Evolutionary conservation across 805 yeast genomes (phyloP).

Genomic region (Saturnispora bothae): DNA sequence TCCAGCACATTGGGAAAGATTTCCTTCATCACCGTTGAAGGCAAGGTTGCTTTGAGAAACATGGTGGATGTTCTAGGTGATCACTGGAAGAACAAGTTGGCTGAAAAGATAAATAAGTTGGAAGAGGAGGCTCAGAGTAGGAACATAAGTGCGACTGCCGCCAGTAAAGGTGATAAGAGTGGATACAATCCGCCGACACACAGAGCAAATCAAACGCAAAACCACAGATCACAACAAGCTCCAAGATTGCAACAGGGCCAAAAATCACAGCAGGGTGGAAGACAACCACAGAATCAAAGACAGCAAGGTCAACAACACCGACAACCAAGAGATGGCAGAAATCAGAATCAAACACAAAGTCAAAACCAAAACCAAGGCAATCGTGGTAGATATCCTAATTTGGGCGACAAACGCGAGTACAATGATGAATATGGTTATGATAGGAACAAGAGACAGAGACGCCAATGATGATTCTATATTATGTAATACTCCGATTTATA

Average conservation of each 20-base stretch:
- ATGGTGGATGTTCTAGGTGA: conserved; percentile 4
- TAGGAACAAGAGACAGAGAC: conserved; percentile 3
- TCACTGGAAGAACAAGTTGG: conserved; percentile 6
- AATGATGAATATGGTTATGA: conserved; percentile 5
- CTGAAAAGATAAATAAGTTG: not conserved
- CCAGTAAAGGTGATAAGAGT: no score
- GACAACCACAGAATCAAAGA: conserved; percentile 12
- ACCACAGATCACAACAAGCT: not conserved
- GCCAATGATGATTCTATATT: not conserved
- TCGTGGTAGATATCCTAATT: not conserved
- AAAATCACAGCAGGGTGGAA: not conserved
- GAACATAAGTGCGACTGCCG: no score
- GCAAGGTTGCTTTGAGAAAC: conserved; percentile 7
- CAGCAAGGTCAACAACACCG: not conserved
- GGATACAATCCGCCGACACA: no score
- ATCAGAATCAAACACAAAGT: not conserved
- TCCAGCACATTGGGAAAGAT: conserved; percentile 1
- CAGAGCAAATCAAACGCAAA: not conserved
- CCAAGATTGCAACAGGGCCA: not conserved
- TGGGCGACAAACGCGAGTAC: not conserved
- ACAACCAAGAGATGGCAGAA: conserved; percentile 1
- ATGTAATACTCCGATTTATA: not conserved
- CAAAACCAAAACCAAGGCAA: not conserved
- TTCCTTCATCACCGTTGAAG: conserved; percentile 4
- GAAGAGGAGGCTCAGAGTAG: no score